Conservation (phyloP, 805 yeast species). For the Komagataella pseudopastoris region DNA sequence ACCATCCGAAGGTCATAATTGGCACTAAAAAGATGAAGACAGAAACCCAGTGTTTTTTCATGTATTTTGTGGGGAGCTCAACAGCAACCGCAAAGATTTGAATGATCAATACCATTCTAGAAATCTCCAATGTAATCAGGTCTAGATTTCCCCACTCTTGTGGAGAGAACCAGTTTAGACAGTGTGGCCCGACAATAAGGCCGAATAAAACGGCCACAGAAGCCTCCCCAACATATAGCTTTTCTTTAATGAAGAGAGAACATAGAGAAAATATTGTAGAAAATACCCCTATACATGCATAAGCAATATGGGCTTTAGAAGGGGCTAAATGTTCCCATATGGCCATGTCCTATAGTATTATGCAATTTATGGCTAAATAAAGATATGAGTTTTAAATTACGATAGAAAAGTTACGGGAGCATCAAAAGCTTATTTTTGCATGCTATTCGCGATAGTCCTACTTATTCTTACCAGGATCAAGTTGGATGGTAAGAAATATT, state of each 20-base stretch:
- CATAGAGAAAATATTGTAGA: constrained; percentile 41
- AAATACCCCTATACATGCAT: constrained; percentile 51
- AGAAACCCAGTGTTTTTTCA: constrained; percentile 44
- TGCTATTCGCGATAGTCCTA: not conserved
- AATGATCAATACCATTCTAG: constrained; percentile 52
- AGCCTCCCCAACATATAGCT: constrained; percentile 51
- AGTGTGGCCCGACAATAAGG: constrained; percentile 44
- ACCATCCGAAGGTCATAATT: constrained; percentile 63
- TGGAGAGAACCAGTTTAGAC: constrained; percentile 45
- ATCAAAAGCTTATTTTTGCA: not conserved
- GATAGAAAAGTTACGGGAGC: not conserved
- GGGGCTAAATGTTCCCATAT: constrained; percentile 2
- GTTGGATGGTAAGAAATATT: too few relatives aligned
- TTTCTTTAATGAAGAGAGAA: constrained; percentile 46
- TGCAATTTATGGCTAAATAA: not conserved
- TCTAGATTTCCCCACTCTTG: constrained; percentile 41
- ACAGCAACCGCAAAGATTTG: constrained; percentile 66
- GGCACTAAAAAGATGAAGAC: constrained; percentile 47
- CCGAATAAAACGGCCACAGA: constrained; percentile 54
- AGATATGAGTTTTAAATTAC: not conserved
- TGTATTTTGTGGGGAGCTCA: constrained; percentile 56
- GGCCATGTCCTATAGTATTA: not conserved
- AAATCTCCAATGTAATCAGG: constrained; percentile 40
- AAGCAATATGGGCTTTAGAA: constrained; percentile 21
- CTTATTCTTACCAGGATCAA: too few relatives aligned